Evolutionary conservation across 768 basidiomycete species (phyloP), one percentile per base, ranked within the genome.

Genomic region (Suillus tomentosus): DNA sequence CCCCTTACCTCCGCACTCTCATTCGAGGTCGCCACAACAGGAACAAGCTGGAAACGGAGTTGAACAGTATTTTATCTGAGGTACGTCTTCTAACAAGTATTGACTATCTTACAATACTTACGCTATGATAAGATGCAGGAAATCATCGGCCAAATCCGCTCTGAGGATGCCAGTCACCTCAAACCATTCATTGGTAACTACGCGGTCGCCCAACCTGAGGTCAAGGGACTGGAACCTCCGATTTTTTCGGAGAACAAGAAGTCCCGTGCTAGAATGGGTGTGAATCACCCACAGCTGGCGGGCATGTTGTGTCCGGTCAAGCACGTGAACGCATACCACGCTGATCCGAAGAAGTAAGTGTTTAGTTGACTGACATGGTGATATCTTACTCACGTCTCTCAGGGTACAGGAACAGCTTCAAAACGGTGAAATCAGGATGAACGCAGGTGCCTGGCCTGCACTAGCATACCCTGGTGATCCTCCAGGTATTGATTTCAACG

Each of bases 401-500:
- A 47, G 45, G 45, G 39, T 39, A 39, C 39, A 39, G 39, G n/a
- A 47, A 47, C 7, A 47, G 19, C 45, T 47, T 47, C 45, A 47
- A 47, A 47, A n/a, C 3, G 3, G 45, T n/a, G 19, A 47, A n/a
- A 47, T 47, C 45, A 47, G 9, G 9, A 47, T 47, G 45, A 47
- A 3, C 4, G 10, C 19, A 10, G n/a, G 45, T n/a, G 9, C 45
- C 45, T 47, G n/a, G 45, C 45, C 45, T 47, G n/a, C 45, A n/a
- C 39, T 47, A 47, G 45, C 45, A 47, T 47, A 47, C 45, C 45
- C 45, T 47, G n/a, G 45, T 8, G n/a, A 47, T 47, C 45, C 45
- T 19, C 45, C n/a, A 9, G n/a, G n/a, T 47, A 4, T 10, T 1
- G 19, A 47, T 10, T 47, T 47, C 3, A n/a, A 47, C 10, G 7